Evolutionary conservation across 352 stramenopile species (phyloP).

Genomic region (Pythium dissotocum): DNA sequence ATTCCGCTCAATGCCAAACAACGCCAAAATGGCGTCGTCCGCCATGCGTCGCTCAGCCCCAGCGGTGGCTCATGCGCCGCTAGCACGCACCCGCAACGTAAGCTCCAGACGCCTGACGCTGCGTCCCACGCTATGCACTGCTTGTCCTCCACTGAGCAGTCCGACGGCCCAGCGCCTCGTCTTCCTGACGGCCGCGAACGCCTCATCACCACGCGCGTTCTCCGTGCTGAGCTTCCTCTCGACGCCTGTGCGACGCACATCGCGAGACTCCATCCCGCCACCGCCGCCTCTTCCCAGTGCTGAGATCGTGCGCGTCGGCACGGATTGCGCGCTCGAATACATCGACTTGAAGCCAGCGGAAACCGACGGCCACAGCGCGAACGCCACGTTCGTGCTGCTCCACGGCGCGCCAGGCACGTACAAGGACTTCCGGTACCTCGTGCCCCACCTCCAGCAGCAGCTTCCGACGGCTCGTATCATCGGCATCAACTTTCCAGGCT

Average conservation of each 20-base stretch:
- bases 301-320: constrained; percentile 12
- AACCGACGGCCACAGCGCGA: not conserved
- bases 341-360: constrained; percentile 13
- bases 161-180: not conserved
- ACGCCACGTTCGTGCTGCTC: constrained; percentile 53
- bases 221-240: constrained; percentile 6
- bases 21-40: not conserved
- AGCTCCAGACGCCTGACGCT: not conserved
- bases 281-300: constrained; percentile 14
- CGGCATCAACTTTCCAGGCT: constrained; percentile 63
- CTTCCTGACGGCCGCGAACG: not conserved
- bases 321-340: constrained; percentile 23
- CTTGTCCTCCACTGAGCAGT: not conserved
- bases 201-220: not conserved
- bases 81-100: not conserved
- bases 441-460: constrained; percentile 45
- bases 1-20: not conserved
- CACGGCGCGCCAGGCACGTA: constrained; percentile 68
- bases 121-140: not conserved
- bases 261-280: not conserved
- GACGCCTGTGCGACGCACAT: not conserved
- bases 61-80: not conserved
- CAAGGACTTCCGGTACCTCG: constrained; percentile 64
- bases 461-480: constrained; percentile 43
- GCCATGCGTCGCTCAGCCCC: not conserved